Base-by-base conservation (phyloP, 352 stramenopile species). In the Phytophthora fragariae region DNA sequence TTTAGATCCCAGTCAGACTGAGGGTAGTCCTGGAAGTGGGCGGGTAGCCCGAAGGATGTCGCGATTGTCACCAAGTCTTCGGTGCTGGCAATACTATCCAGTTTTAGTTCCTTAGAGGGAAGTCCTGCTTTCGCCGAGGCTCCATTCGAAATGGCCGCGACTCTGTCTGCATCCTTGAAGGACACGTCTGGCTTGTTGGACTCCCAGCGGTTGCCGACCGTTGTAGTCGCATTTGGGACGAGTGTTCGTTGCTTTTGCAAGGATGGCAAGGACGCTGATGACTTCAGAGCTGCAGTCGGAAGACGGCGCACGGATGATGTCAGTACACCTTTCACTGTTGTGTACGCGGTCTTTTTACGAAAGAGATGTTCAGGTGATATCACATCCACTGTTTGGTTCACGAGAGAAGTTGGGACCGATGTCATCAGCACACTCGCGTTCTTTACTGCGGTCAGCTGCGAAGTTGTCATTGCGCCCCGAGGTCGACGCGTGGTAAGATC, bases 1-100 rank as follows among this genome's bases (percentile, higher is more conserved):
- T 88, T 89, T 11, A 94, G 53, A 37, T 93, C 85, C 83, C 85
- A 94, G 57, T 95, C 89, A 12, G 79, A 86, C 63, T 95, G 87
- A 12, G 86, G 80, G 58, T 94, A 92, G 55, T 96, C 89, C 62
- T 96, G 86, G 47, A 90, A 89, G 57, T 93, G 86, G 1, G 87
- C 86, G 0, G 84, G 81, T 3, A 95, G 61, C 0, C 88, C 84
- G 63, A 92, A 92, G 7, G 84, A 83, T 5, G 78, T 88, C 2
- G 81, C 73, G 2, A 82, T 41, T 14, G 69, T 77, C 3, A 70
- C 71, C 46, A 58, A 61, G 21, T 75, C 75, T 3, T 70, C 62
- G 6, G 58, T 53, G n/a, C 41, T 65, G 12, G 61, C 35, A 31
- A 85, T 57, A 49, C 73, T 76, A 10, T 82, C 72, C 17, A 85